Percentiles rank a stretch among this genome's conserved stretches.
These are phyloP conservation scores for Hericium alpestre DNA, from an alignment of 768 basidiomycete genomes.

Conservation along the genomic window DNA sequence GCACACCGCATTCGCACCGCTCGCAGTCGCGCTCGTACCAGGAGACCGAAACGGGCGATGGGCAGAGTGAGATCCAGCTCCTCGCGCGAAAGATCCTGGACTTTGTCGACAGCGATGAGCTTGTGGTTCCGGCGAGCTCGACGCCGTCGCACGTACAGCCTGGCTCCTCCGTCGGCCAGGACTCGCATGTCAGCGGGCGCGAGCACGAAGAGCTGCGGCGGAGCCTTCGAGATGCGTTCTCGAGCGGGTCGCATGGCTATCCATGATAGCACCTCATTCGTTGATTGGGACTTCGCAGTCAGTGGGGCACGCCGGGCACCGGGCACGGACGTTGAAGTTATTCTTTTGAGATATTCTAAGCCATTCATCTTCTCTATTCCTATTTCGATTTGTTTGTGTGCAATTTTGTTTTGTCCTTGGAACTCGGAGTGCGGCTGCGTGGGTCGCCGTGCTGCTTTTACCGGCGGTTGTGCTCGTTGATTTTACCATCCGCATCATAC, in stretches of 20 bases:
- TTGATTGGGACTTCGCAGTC: background rate
- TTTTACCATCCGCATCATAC: background rate
- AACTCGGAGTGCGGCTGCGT: background rate
- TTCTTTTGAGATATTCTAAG: constrained; percentile 2
- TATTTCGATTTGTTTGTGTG: background rate
- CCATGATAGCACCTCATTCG: constrained; percentile 2
- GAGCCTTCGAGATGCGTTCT: constrained; percentile 77
- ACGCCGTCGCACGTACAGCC: constrained; percentile 59
- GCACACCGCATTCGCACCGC: constrained; percentile 61
- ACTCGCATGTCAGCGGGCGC: constrained; percentile 33
- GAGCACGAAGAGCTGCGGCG: constrained; percentile 75
- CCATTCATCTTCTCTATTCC: background rate
- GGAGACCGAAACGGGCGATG: constrained; percentile 77
- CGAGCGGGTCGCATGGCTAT: constrained; percentile 41
- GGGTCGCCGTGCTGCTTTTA: background rate
- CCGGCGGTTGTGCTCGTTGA: background rate
- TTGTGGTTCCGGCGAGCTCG: constrained; percentile 47
- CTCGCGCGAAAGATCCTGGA: constrained; percentile 80
- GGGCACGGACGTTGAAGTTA: background rate
- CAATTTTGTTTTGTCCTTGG: constrained; percentile 1
- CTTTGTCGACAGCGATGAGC: constrained; percentile 72
- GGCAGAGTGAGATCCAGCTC: constrained; percentile 83
- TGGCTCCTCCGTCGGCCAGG: constrained; percentile 57
- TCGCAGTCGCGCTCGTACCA: constrained; percentile 64
- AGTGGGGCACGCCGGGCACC: background rate